These are phyloP conservation scores for Zygosaccharomyces bisporus DNA, from an alignment of 805 yeast species.

Conservation along the genomic window DNA sequence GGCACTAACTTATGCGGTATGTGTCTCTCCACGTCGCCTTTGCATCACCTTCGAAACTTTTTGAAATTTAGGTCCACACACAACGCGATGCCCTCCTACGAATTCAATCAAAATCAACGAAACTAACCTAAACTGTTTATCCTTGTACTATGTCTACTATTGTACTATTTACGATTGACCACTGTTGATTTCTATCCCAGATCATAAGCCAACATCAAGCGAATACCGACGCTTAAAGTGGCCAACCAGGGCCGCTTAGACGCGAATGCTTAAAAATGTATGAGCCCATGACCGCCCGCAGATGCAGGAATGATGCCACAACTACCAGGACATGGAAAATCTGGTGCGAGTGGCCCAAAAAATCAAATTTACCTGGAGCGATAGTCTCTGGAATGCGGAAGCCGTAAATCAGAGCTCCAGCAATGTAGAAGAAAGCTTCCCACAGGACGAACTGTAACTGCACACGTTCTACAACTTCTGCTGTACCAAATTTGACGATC, in stretches of 20 bases:
- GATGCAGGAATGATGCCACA: conserved; percentile 71
- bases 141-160: not conserved
- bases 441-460: conserved; percentile 57
- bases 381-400: conserved; percentile 69
- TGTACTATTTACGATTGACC: not conserved
- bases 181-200: not conserved
- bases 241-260: conserved; percentile 13
- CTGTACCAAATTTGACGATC: conserved; percentile 45
- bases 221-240: not conserved
- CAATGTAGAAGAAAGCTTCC: conserved; percentile 71
- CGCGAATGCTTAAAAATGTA: conserved; percentile 41
- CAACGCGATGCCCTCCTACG: not conserved
- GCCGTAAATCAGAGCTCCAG: conserved; percentile 79
- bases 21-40: too few species aligned
- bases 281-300: conserved; percentile 59
- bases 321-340: conserved; percentile 77
- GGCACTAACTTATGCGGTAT: too few species aligned
- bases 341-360: conserved; percentile 79
- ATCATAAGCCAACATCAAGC: not conserved
- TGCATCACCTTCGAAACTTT: not conserved
- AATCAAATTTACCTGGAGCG: conserved; percentile 60
- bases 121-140: too few species aligned
- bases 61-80: not conserved
- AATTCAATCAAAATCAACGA: not conserved
- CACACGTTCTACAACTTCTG: conserved; percentile 48